These are phyloP conservation scores for Berkeleyomyces basicola DNA, from an alignment of 2,329 filamentous ascomycete species.

Conservation along the genomic window DNA sequence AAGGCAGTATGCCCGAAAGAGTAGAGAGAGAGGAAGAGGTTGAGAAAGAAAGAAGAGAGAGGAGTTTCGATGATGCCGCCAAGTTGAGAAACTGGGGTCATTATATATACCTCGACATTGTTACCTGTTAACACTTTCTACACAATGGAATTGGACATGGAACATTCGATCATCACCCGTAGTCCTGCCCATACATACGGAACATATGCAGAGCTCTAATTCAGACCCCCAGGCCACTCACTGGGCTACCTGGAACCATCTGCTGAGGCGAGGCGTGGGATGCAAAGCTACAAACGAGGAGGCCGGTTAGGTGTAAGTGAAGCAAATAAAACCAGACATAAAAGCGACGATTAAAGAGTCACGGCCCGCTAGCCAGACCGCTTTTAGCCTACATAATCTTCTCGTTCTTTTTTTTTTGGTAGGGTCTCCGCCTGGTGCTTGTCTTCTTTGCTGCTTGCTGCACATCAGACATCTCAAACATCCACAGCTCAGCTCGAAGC, in stretches of 20 bases:
- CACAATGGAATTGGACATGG: background rate
- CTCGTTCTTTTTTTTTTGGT: background rate
- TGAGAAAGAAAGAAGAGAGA: background rate
- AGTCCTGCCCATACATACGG: background rate
- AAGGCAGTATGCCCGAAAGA: background rate
- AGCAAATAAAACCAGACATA: too few relatives aligned
- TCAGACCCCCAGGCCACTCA: background rate
- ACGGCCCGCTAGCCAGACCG: background rate
- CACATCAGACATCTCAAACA: background rate
- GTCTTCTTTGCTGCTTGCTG: background rate
- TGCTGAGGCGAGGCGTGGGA: background rate
- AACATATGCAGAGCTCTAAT: background rate
- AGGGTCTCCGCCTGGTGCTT: background rate
- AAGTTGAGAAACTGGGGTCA: background rate
- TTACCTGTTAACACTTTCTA: background rate
- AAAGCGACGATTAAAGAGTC: too few relatives aligned
- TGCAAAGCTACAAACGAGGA: background rate
- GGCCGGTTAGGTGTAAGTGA: too few relatives aligned
- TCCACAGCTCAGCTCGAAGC: background rate
- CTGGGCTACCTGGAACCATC: background rate
- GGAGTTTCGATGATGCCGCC: background rate
- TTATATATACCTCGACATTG: background rate
- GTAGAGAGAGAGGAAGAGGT: background rate
- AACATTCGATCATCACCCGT: background rate
- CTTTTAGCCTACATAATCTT: background rate